Evolutionary conservation across 345 rosid genomes (phyloP).

Genomic region (Gossypium stocksii): DNA sequence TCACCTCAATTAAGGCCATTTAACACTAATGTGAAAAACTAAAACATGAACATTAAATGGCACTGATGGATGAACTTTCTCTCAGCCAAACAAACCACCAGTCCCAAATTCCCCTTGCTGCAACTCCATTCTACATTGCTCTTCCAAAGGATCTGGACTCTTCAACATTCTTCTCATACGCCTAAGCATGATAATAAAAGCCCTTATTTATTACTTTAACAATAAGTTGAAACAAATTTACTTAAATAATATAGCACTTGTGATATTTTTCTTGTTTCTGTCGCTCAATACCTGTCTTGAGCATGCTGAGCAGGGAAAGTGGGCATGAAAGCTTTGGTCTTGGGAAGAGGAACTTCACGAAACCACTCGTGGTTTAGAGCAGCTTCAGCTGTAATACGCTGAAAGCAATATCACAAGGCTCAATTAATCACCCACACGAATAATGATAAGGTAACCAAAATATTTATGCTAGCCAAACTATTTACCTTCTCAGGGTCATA

Average conservation of each 20-base stretch:
- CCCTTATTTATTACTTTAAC: background rate
- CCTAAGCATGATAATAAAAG: constrained; percentile 40
- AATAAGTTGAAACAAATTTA: background rate
- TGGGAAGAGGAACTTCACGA: constrained; percentile 96
- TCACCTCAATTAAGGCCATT: constrained; percentile 51
- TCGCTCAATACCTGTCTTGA: constrained; percentile 11
- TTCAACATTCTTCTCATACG: constrained; percentile 76
- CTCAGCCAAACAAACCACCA: constrained; percentile 87
- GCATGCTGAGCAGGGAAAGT: constrained; percentile 99
- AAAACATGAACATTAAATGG: constrained; percentile 27
- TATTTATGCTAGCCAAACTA: background rate
- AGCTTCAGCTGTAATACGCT: constrained; percentile 90
- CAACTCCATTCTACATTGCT: constrained; percentile 86
- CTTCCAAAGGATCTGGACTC: constrained; percentile 99
- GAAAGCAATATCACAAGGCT: constrained; percentile 9
- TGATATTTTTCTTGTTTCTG: background rate
- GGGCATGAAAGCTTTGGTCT: constrained; percentile 99
- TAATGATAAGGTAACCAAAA: background rate
- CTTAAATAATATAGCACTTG: background rate
- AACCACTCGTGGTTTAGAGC: constrained; percentile 99
- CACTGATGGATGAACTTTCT: constrained; percentile 17
- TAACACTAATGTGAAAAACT: constrained; percentile 18
- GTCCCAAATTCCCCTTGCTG: constrained; percentile 68
- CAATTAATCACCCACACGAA: background rate
- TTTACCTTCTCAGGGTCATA: constrained; percentile 97